Evolutionary conservation across 1,139 yeast species (phyloP).

Genomic region (Debaryomycetaceae sp.): DNA sequence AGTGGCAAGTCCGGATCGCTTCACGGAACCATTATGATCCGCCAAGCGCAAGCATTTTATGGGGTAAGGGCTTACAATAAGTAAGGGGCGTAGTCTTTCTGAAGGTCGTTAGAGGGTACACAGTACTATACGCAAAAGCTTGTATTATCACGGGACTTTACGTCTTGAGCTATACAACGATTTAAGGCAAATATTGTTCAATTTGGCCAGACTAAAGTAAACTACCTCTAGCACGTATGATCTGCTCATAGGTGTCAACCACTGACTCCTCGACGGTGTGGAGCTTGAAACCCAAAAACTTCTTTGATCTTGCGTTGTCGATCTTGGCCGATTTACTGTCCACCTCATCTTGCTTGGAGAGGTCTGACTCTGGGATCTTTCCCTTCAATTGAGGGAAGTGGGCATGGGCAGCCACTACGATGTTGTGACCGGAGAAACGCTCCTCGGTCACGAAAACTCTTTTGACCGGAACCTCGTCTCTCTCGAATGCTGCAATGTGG

Average conservation of each 20-base stretch:
- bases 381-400: constrained; percentile 6
- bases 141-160: too few relatives aligned
- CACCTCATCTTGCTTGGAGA: constrained; percentile 5
- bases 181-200: too few relatives aligned
- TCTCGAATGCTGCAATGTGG: constrained; percentile 31
- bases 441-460: constrained; percentile 12
- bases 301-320: constrained; percentile 28
- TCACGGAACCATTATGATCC: too few relatives aligned
- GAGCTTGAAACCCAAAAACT: constrained; percentile 31
- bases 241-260: constrained; percentile 40
- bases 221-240: neutral
- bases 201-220: constrained; percentile 1
- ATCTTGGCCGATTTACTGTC: constrained; percentile 16
- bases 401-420: constrained; percentile 6
- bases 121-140: too few relatives aligned
- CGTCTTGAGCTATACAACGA: too few relatives aligned
- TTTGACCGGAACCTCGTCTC: constrained; percentile 11
- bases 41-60: too few relatives aligned
- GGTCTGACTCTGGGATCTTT: constrained; percentile 5
- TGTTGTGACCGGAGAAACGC: constrained; percentile 16
- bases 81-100: too few relatives aligned
- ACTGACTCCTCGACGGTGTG: constrained; percentile 33
- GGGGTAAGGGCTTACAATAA: constrained; percentile 2
- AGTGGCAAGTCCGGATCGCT: too few relatives aligned
- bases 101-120: too few relatives aligned